phyloP scores from a whole-genome alignment of 176 grass and related monocot species.

The Raddia distichophylla region DNA sequence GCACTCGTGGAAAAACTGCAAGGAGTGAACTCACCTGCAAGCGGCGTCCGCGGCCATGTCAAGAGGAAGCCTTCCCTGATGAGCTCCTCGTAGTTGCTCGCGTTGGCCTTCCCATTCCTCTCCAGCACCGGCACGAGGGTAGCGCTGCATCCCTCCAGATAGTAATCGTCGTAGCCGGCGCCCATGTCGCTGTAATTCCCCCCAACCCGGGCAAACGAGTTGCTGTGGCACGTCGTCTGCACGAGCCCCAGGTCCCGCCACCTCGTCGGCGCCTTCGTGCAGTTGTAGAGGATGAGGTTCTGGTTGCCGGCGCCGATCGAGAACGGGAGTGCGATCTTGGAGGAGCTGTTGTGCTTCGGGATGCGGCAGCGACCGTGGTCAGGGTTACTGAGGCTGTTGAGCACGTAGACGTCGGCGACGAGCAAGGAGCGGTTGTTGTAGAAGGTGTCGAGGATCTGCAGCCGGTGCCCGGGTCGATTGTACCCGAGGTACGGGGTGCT shows the following conservation, averaged over 20 bases:
- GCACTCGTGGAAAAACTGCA: no score
- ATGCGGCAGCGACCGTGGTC: fast-evolving
- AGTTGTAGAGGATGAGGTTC: constrained; percentile 48
- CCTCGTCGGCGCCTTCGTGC: fast-evolving
- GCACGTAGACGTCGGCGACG: constrained; percentile 26
- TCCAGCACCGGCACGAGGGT: neutral
- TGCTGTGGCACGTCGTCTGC: neutral
- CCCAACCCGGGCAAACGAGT: neutral
- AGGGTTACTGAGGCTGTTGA: fast-evolving
- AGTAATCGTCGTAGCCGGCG: neutral
- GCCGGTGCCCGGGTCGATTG: fast-evolving
- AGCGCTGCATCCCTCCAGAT: neutral
- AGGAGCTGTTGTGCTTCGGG: neutral
- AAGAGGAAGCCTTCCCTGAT: constrained; percentile 10
- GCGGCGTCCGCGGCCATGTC: neutral
- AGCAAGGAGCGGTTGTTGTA: neutral
- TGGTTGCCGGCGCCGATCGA: neutral
- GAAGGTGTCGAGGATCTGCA: constrained; percentile 34
- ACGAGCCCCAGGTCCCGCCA: neutral
- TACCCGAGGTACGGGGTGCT: neutral
- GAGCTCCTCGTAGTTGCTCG: neutral
- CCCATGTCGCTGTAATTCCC: fast-evolving
- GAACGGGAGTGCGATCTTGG: neutral
- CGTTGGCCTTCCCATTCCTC: neutral
- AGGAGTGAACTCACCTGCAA: neutral